Evolutionary conservation across 169 alveolate genomes (phyloP).

Genomic region (Plasmodium vivax): DNA sequence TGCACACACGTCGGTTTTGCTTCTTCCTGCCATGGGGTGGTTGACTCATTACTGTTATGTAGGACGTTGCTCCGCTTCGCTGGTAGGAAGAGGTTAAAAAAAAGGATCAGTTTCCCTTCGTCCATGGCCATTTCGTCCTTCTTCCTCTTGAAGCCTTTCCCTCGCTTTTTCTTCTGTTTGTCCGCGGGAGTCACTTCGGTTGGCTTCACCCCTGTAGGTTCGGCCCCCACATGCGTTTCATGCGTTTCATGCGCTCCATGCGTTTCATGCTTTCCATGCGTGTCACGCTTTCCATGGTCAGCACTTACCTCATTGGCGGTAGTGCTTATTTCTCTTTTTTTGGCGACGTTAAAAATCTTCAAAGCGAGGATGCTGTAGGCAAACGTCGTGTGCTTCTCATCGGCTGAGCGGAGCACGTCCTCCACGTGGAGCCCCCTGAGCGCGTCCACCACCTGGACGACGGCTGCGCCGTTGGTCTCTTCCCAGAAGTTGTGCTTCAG

Average conservation of each 20-base stretch:
- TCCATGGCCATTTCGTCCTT: neutral
- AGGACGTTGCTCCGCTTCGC: neutral
- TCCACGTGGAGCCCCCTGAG: neutral
- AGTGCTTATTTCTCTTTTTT: neutral
- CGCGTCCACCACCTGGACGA: neutral
- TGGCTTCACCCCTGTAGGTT: neutral
- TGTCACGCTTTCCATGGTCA: neutral
- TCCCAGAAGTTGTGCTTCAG: neutral
- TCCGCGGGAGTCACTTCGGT: neutral
- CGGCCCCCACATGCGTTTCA: neutral
- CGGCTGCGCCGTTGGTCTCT: neutral
- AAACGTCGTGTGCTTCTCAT: slow-evolving; percentile 6
- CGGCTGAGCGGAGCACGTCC: neutral
- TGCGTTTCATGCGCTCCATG: no score
- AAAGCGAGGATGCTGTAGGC: neutral
- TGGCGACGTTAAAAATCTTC: neutral
- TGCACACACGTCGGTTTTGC: neutral
- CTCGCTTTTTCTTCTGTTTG: neutral
- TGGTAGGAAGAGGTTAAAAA: slow-evolving; percentile 19
- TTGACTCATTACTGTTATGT: neutral
- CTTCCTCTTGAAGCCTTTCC: neutral
- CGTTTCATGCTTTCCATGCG: no score
- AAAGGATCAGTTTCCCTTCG: neutral
- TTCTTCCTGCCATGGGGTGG: neutral
- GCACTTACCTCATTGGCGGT: neutral